A percentile compares a stretch with the other conserved stretches of the same genome.
phyloP scores from a whole-genome alignment of 768 basidiomycete species.

The Kwoniella sp. region DNA sequence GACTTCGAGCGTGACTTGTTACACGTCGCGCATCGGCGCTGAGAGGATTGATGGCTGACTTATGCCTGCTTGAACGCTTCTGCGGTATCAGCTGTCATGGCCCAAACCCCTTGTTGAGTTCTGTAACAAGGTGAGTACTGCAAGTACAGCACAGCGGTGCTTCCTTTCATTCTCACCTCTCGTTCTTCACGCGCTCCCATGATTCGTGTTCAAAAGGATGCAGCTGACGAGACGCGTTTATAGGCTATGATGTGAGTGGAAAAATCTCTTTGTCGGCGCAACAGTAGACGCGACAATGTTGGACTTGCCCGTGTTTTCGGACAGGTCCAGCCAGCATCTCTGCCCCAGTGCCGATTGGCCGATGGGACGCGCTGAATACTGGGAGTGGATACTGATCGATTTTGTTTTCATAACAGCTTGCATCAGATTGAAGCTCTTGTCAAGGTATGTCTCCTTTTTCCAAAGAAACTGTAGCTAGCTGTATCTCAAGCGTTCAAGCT shows the following conservation, averaged over 20 bases:
- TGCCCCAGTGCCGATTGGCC: background rate
- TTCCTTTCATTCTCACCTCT: no score
- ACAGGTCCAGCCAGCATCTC: background rate
- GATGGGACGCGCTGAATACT: background rate
- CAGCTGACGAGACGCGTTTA: slow-evolving; percentile 25
- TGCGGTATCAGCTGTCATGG: slow-evolving; percentile 54
- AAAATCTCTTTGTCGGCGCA: background rate
- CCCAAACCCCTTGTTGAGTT: slow-evolving; percentile 60
- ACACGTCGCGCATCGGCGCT: no score
- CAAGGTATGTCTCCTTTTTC: slow-evolving; percentile 48
- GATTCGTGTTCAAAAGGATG: background rate
- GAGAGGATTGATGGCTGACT: no score
- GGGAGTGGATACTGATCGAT: background rate
- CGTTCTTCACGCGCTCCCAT: background rate
- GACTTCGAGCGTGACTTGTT: no score
- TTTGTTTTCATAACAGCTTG: slow-evolving; percentile 45
- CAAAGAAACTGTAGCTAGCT: no score
- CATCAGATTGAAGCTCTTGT: slow-evolving; percentile 60
- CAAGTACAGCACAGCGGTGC: no score
- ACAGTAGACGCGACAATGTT: background rate
- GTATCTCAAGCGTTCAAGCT: no score
- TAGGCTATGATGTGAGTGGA: slow-evolving; percentile 58
- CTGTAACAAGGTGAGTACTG: slow-evolving; percentile 56
- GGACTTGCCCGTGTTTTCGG: background rate
- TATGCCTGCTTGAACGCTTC: no score